Base-by-base conservation (phyloP, 2,329 filamentous ascomycete genomes). In the Orbilia brochopaga region DNA sequence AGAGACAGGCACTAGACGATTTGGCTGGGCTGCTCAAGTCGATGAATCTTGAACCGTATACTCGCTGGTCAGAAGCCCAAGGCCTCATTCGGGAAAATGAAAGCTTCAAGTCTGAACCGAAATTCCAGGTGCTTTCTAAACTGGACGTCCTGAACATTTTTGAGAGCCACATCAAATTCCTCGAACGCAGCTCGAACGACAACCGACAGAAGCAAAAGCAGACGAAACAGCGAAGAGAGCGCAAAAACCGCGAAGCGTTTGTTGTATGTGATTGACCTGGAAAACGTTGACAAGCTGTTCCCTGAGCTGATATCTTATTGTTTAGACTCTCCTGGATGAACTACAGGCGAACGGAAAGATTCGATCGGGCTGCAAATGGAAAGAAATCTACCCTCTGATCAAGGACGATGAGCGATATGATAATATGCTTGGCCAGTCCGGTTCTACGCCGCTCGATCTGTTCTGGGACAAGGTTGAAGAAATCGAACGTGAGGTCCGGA, bases 391-490 rank as follows among this genome's bases (percentile, higher is more conserved):
- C 75, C 86, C 89, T 0, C 79, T 89, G 53, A 85, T 99, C 75
- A 86, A 90, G 76, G 83, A 90, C 62, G 94, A 99, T 77, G 85
- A 88, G 53, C 90, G 92, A 75, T 97, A 96, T 80, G 84, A 83
- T 76, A 87, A 87, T 74, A 91, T 96, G 83, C 85, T 92, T 69
- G 92, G 92, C 57, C 91, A 95, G 78, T 81, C 85, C 67, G 92
- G 93, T 63, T 96, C 92, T 2, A 90, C 87, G 2, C 91, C 94
- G 13, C 84, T 96, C 74, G 92, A 97, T 77, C 83, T 99, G 5
- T 97, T 99, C 82, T 97, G 93, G 91, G 94, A 99, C 79, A 83
- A 92, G 53, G 85, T 97, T 24, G 94, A 97, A 79, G 92, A 96
- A 79, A 92, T 97, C 79, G 93, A 99, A 78, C 87, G 90, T 66